A percentile compares a stretch with the other conserved stretches of the same genome.
phyloP scores from a whole-genome alignment of 2,329 filamentous ascomycete species.

The Curvularia spicifera region DNA sequence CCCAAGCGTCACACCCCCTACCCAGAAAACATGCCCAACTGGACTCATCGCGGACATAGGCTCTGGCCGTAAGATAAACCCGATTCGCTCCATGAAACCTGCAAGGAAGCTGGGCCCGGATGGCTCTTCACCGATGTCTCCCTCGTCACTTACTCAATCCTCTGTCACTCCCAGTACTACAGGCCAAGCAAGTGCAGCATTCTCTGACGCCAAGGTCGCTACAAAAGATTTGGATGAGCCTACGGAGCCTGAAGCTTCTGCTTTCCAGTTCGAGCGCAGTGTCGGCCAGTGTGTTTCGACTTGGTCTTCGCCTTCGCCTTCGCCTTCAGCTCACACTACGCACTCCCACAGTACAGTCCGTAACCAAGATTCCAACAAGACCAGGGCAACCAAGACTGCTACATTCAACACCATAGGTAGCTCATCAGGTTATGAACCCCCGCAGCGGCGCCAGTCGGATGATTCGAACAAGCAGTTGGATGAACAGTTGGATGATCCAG shows the following conservation, averaged over 20 bases:
- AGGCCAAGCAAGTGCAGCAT: not conserved
- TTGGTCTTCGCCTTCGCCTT: not conserved
- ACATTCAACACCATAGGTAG: not conserved
- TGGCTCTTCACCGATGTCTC: not conserved
- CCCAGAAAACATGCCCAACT: conserved; percentile 12
- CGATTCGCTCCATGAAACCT: conserved; percentile 36
- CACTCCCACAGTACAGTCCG: not conserved
- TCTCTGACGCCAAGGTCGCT: not conserved
- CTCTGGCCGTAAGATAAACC: conserved; percentile 18
- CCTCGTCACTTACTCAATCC: not conserved
- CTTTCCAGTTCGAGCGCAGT: not conserved
- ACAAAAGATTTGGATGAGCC: not conserved
- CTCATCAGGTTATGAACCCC: not conserved
- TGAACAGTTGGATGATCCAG: no score
- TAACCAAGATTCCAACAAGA: not conserved
- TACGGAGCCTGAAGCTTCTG: not conserved
- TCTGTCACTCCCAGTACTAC: not conserved
- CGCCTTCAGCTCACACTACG: not conserved
- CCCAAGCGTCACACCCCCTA: conserved; percentile 11
- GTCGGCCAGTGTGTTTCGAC: not conserved
- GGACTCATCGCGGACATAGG: conserved; percentile 2
- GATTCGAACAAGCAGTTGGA: no score
- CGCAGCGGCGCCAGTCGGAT: not conserved
- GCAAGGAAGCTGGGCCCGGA: conserved; percentile 20
- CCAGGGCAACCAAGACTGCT: conserved; percentile 2